Evolutionary conservation across 768 basidiomycete species (phyloP), one percentile per base, ranked within the genome.

Genomic region (Hygrophorus russula): DNA sequence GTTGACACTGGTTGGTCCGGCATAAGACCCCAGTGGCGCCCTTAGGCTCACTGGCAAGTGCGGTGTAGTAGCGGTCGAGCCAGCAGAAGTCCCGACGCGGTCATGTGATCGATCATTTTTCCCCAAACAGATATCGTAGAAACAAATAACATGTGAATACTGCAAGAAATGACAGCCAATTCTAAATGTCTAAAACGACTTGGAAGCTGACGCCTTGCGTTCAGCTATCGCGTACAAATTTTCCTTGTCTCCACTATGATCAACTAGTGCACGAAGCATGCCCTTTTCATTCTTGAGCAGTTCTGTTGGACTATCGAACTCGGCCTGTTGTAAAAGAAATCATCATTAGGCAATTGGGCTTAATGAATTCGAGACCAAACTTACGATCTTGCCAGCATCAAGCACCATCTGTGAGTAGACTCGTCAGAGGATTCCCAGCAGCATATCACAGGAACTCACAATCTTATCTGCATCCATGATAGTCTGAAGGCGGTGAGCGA

Each of bases 171-270:
- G 14, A 20, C 37, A 13, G 5, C 19, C n/a, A 13, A 14, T 15
- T 13, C 12, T 39, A 20, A 5, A 14, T n/a, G 5, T 14, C 17
- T 13, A 39, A 39, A 14, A 12, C n/a, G n/a, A 14, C 14, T 15
- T 39, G 37, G n/a, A 39, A 3, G 14, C n/a, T 39, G 37, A 39
- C 12, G 13, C 3, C 19, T 39, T 50, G 37, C 49, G 46, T 18
- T 51, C 51, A 18, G 65, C 62, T 71, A 76, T 73, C 20, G 56
- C 63, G 42, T 71, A 68, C 33, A 80, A 49, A 24, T 52, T 52
- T 38, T 71, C 66, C 49, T 59, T 73, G 49, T 80, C 78, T 10
- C 67, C 72, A 30, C 73, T 78, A 49, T 77, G 72, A 35, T 80
- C 71, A 0, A 82, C 76, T 14, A 81, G 60, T 0, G 71, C 64